phyloP scores from a whole-genome alignment of 129 eudicot species.

The Lonicera japonica region DNA sequence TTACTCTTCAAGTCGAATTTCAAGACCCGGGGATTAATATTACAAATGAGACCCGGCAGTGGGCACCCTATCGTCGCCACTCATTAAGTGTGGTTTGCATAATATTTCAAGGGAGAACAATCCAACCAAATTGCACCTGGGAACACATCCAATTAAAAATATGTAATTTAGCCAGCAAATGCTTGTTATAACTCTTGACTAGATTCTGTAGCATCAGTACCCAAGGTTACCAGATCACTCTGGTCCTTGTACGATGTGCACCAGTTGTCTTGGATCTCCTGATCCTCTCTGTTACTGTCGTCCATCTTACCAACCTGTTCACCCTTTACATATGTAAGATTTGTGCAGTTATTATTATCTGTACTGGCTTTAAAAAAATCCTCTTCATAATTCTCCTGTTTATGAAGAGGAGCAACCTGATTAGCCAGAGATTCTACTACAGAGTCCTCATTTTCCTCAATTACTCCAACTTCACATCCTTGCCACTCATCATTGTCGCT shows the following conservation, averaged over 20 bases:
- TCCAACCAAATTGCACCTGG: no score
- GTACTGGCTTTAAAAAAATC: neutral
- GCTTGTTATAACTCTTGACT: neutral
- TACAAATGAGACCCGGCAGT: no score
- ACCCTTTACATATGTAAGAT: no score
- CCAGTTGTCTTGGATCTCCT: neutral
- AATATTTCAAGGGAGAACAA: no score
- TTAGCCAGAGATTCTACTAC: slow-evolving; percentile 3
- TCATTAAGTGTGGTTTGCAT: no score
- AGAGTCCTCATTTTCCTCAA: slow-evolving; percentile 5
- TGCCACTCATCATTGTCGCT: slow-evolving; percentile 22
- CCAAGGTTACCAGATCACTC: neutral
- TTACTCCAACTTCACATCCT: slow-evolving; percentile 8
- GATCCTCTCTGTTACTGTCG: neutral
- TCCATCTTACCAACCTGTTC: neutral
- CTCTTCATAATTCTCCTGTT: neutral
- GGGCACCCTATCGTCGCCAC: no score
- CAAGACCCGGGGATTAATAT: no score
- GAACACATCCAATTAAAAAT: no score
- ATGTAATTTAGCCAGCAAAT: no score
- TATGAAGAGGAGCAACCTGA: neutral
- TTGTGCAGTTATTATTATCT: neutral
- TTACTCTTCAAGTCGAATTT: no score
- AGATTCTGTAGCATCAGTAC: neutral
- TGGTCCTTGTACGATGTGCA: neutral